A percentile compares a stretch with the other conserved stretches of the same genome.
These are phyloP conservation scores for Knoxia roxburghii DNA, from an alignment of 257 asterid species.

Conservation along the genomic window DNA sequence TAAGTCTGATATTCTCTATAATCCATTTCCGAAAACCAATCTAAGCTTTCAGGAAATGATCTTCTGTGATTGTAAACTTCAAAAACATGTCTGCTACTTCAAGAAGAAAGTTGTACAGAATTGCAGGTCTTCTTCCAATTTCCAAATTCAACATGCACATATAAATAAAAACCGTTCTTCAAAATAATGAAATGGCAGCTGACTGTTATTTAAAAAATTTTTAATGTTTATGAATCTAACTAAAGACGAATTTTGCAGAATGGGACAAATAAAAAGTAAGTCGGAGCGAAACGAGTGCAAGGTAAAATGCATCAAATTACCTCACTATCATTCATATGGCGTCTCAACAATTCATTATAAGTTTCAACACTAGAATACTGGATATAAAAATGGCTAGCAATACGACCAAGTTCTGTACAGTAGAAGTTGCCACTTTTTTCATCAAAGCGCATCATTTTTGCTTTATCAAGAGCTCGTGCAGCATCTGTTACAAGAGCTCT, in stretches of 20 bases:
- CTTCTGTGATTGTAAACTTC: neutral
- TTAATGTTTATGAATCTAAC: neutral
- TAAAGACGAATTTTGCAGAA: too few species aligned
- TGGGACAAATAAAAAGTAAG: constrained; percentile 3
- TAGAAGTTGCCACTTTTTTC: constrained; percentile 98
- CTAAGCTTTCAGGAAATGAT: neutral
- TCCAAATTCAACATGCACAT: neutral
- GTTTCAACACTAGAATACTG: constrained; percentile 97
- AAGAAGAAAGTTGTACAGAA: neutral
- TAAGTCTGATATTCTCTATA: constrained; percentile 1
- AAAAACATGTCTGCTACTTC: neutral
- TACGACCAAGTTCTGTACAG: constrained; percentile 99
- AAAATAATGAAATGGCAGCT: neutral
- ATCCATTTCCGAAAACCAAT: neutral
- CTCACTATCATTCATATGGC: constrained; percentile 98
- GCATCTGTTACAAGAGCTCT: constrained; percentile 88
- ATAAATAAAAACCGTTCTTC: neutral
- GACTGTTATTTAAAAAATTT: neutral
- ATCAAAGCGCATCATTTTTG: constrained; percentile 99
- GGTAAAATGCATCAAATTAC: constrained; percentile 30
- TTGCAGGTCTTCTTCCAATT: neutral
- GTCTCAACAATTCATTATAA: constrained; percentile 80
- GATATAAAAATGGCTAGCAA: constrained; percentile 97
- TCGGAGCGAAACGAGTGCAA: neutral
- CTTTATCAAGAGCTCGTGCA: constrained; percentile 96